These are phyloP conservation scores for Candida glucosophila DNA, from an alignment of 1,139 yeast species.

Conservation along the genomic window DNA sequence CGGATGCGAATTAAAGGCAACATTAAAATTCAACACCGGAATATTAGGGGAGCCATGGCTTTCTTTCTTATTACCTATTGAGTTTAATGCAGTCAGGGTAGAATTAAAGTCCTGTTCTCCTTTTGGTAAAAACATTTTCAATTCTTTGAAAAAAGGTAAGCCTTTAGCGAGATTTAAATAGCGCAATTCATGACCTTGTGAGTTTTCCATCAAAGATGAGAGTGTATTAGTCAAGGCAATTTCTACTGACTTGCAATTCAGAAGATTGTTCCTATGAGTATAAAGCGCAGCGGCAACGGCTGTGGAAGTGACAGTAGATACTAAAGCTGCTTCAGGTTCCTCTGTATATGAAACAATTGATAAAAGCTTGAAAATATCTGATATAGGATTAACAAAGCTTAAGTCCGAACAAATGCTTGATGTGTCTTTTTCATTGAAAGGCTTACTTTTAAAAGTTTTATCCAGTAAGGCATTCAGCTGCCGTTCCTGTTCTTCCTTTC, in stretches of 20 bases:
- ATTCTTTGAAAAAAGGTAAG: too few species aligned
- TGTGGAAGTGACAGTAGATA: constrained; percentile 32
- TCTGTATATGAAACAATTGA: constrained; percentile 25
- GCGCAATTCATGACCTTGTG: constrained; percentile 18
- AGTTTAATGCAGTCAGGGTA: too few species aligned
- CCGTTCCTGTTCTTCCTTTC: constrained; percentile 16
- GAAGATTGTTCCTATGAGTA: constrained; percentile 8
- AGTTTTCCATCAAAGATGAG: constrained; percentile 20
- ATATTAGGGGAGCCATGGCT: too few species aligned
- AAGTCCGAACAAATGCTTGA: too few species aligned
- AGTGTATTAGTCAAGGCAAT: constrained; percentile 18
- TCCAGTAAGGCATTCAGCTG: constrained; percentile 7
- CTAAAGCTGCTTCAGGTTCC: constrained; percentile 27
- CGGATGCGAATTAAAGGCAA: too few species aligned
- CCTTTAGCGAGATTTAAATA: constrained; percentile 22
- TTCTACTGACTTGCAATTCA: constrained; percentile 11
- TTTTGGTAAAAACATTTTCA: too few species aligned
- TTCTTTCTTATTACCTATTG: too few species aligned
- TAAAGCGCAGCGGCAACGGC: constrained; percentile 30
- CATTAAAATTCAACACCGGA: too few species aligned
- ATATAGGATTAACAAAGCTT: constrained; percentile 16
- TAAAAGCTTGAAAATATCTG: constrained; percentile 29
- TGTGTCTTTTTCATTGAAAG: constrained; percentile 2
- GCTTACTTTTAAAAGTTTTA: constrained; percentile 7
- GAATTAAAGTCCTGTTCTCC: too few species aligned